phyloP scores from a whole-genome alignment of 306 rosid species.

The Cicer cuneatum region DNA sequence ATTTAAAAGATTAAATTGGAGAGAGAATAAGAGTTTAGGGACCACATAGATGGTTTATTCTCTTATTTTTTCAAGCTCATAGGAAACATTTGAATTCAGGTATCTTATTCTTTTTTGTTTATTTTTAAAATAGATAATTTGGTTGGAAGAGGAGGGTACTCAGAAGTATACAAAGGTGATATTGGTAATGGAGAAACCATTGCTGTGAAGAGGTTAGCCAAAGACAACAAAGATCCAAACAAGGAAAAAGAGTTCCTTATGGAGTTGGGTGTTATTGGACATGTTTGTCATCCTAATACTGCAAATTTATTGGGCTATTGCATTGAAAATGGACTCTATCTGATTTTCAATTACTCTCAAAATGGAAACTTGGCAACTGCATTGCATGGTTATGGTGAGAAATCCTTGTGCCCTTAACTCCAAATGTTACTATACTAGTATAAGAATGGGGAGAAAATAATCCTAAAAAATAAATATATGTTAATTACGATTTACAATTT shows the following conservation, averaged over 20 bases:
- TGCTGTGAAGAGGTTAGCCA: slow-evolving; percentile 89
- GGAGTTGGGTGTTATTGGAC: slow-evolving; percentile 91
- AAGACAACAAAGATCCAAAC: slow-evolving; percentile 75
- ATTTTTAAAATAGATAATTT: slow-evolving; percentile 59
- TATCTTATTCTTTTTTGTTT: slow-evolving; percentile 2
- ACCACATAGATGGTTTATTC: too few species aligned
- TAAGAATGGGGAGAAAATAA: too few species aligned
- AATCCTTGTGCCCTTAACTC: not conserved
- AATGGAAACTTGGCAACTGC: slow-evolving; percentile 95
- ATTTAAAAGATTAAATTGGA: too few species aligned
- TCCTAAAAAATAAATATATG: too few species aligned
- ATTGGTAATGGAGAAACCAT: slow-evolving; percentile 64
- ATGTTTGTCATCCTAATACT: slow-evolving; percentile 85
- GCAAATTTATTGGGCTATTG: slow-evolving; percentile 78
- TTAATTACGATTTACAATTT: too few species aligned
- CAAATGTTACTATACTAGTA: not conserved
- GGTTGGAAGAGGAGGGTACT: slow-evolving; percentile 90
- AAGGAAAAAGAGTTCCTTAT: slow-evolving; percentile 91
- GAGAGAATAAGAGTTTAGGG: too few species aligned
- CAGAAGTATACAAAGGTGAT: slow-evolving; percentile 87
- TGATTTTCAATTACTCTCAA: slow-evolving; percentile 73
- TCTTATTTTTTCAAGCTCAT: not conserved
- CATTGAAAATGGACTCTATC: slow-evolving; percentile 85
- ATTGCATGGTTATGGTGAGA: slow-evolving; percentile 86
- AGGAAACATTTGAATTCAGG: slow-evolving; percentile 12